Conservation (phyloP, 371 early-diverging fungal species). For the Basidiobolus meristosporus region DNA sequence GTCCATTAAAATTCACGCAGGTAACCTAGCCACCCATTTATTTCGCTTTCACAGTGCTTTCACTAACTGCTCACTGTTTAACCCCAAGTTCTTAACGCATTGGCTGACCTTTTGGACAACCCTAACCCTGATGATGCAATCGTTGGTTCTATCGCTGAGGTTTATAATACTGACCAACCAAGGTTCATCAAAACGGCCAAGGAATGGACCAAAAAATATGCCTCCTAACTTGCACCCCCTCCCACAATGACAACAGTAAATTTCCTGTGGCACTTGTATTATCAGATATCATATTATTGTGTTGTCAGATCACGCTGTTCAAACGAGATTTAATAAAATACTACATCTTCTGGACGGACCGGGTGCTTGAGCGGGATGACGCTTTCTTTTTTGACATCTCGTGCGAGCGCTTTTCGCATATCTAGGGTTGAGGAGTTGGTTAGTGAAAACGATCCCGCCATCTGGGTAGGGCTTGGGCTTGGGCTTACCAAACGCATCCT, state of each 20-base stretch:
- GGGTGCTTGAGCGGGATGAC: constrained; percentile 10
- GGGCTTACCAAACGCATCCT: constrained; percentile 70
- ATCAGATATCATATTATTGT: no score
- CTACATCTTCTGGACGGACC: constrained; percentile 2
- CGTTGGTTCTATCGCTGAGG: constrained; percentile 60
- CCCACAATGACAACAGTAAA: no score
- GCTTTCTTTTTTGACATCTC: constrained; percentile 51
- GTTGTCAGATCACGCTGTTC: no score
- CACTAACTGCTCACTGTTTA: not conserved
- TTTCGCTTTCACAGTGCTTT: not conserved
- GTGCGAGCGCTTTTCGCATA: constrained; percentile 71
- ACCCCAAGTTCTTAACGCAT: constrained; percentile 37
- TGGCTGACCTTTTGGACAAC: constrained; percentile 46
- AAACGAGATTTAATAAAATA: constrained; percentile 1
- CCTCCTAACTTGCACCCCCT: no score
- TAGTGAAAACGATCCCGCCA: no score
- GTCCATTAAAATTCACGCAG: constrained; percentile 37
- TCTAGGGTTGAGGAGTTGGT: no score
- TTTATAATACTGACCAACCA: constrained; percentile 44
- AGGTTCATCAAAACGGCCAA: constrained; percentile 62
- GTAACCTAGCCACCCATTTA: not conserved
- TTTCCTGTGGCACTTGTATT: no score
- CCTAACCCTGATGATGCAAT: constrained; percentile 84
- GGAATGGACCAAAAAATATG: constrained; percentile 56
- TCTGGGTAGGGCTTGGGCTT: not conserved